Evolutionary conservation across 805 yeast species (phyloP).

Genomic region (Candida koratica): DNA sequence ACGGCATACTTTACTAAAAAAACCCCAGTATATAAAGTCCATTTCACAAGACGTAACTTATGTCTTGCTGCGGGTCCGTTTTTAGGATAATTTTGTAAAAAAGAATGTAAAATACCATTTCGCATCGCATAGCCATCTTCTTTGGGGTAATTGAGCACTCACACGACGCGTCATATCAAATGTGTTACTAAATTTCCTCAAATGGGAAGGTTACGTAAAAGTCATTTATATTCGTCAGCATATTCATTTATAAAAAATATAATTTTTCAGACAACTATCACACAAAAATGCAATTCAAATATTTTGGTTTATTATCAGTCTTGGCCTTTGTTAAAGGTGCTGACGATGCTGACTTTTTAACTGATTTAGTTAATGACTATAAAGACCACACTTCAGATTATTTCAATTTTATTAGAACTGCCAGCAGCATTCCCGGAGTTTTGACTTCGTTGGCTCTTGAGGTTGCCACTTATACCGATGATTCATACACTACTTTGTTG

Average conservation of each 20-base stretch:
- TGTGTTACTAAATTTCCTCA: conserved; percentile 6
- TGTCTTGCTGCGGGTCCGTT: conserved; percentile 94
- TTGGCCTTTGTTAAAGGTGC: conserved; percentile 19
- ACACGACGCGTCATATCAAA: conserved; percentile 1
- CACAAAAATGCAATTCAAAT: conserved; percentile 5
- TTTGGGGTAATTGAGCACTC: conserved; percentile 4
- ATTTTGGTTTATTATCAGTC: conserved; percentile 5
- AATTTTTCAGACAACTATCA: not conserved
- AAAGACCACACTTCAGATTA: conserved; percentile 25
- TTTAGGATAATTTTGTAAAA: conserved; percentile 14
- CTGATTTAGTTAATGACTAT: conserved; percentile 34
- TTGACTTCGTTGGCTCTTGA: conserved; percentile 28
- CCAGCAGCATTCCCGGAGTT: conserved; percentile 23
- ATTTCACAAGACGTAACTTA: conserved; percentile 84
- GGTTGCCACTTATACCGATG: conserved; percentile 32
- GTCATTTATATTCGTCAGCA: conserved; percentile 3
- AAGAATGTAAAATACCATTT: not conserved
- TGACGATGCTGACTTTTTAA: conserved; percentile 24
- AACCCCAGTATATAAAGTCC: conserved; percentile 91
- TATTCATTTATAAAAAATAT: not conserved
- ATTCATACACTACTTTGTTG: conserved; percentile 35
- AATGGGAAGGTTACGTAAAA: conserved; percentile 1
- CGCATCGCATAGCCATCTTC: conserved; percentile 3
- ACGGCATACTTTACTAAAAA: conserved; percentile 90
- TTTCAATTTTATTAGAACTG: conserved; percentile 26